These are phyloP conservation scores for Sanghuangporus sanghuang DNA, from an alignment of 1,284 basidiomycete genomes.

Conservation along the genomic window DNA sequence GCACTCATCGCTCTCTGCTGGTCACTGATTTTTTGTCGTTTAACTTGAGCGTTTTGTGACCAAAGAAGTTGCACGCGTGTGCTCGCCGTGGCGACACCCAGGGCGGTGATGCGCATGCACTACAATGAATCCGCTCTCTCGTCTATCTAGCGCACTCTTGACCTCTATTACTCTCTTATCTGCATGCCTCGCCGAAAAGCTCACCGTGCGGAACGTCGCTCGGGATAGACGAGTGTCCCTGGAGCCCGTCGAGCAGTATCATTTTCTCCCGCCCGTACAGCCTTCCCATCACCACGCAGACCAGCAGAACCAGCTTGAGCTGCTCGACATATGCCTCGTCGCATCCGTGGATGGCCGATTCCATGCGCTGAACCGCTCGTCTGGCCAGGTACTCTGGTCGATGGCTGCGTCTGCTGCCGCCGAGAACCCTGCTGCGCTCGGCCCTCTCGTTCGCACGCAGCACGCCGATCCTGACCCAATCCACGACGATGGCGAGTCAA, in stretches of 20 bases:
- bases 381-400: constrained; percentile 76
- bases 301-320: constrained; percentile 41
- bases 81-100: not conserved
- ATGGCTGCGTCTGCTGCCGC: constrained; percentile 53
- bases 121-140: constrained; percentile 12
- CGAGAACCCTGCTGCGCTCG: constrained; percentile 47
- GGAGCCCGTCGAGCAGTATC: constrained; percentile 11
- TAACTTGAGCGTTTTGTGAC: no score
- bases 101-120: not conserved
- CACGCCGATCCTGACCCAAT: constrained; percentile 55
- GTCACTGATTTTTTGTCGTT: no score
- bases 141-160: constrained; percentile 1
- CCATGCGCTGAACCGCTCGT: constrained; percentile 79
- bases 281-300: constrained; percentile 11
- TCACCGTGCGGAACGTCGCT: constrained; percentile 4
- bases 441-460: constrained; percentile 66
- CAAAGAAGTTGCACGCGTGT: no score
- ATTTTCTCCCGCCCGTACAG: constrained; percentile 20
- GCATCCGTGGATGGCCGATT: constrained; percentile 90
- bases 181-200: constrained; percentile 10
- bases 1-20: no score
- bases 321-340: constrained; percentile 76
- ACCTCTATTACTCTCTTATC: constrained; percentile 4
- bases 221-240: constrained; percentile 9
- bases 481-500: constrained; percentile 46